Evolutionary conservation across 768 basidiomycete genomes (phyloP).

Genomic region (Lactifluus hygrophoroides): DNA sequence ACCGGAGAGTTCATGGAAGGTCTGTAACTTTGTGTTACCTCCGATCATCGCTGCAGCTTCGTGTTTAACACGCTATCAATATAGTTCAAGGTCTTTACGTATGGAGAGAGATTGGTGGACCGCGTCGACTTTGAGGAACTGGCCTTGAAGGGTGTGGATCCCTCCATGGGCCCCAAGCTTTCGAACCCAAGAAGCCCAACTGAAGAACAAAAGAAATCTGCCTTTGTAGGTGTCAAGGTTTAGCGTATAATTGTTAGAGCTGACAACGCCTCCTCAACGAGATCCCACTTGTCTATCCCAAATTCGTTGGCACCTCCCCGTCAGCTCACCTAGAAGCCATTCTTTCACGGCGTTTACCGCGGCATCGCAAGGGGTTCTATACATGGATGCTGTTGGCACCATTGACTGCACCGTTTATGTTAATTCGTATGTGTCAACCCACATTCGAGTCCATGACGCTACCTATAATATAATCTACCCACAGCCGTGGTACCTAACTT

Average conservation of each 20-base stretch:
- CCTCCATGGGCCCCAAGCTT: conserved; percentile 48
- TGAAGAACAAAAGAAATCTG: conserved; percentile 16
- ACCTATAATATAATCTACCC: neutral
- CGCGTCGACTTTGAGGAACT: conserved; percentile 75
- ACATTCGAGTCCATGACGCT: neutral
- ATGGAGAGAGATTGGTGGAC: conserved; percentile 62
- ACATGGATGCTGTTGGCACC: conserved; percentile 61
- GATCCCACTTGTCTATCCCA: conserved; percentile 55
- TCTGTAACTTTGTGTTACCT: conserved; percentile 35
- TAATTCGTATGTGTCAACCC: conserved; percentile 52
- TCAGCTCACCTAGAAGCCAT: conserved; percentile 42
- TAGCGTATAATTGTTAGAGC: neutral
- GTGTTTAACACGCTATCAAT: neutral
- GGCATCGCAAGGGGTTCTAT: conserved; percentile 57
- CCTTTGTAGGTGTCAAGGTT: neutral
- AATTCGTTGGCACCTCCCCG: conserved; percentile 28
- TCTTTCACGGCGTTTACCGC: conserved; percentile 47
- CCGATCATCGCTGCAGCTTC: neutral
- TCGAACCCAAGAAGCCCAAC: conserved; percentile 11
- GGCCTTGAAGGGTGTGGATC: conserved; percentile 63
- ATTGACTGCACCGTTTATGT: conserved; percentile 63
- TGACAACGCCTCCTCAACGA: conserved; percentile 24
- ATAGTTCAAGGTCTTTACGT: conserved; percentile 51
- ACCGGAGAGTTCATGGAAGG: conserved; percentile 62
- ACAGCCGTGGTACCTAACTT: conserved; percentile 75